Conservation (phyloP, 2,329 filamentous ascomycete species). For the Paecilomyces fulvus region DNA sequence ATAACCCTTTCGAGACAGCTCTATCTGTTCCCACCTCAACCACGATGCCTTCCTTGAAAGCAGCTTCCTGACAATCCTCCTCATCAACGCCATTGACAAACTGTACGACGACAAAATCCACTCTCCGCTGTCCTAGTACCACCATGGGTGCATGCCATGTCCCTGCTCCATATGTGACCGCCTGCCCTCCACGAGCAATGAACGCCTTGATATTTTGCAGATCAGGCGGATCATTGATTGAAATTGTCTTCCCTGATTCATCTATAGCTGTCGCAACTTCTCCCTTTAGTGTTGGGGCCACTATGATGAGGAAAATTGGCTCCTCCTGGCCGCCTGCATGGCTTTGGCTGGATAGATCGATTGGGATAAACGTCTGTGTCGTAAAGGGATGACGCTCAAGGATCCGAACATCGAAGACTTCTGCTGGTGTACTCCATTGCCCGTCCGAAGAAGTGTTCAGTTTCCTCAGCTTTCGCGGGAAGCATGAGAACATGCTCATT, state of each 20-base stretch:
- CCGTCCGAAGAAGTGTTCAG: slow-evolving; percentile 4
- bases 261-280: slow-evolving; percentile 26
- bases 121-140: slow-evolving; percentile 58
- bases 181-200: slow-evolving; percentile 66
- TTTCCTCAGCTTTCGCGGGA: slow-evolving; percentile 50
- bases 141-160: slow-evolving; percentile 98
- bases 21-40: slow-evolving; percentile 18
- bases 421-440: background rate
- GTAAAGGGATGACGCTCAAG: slow-evolving; percentile 92
- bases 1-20: background rate
- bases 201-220: slow-evolving; percentile 64
- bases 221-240: slow-evolving; percentile 56
- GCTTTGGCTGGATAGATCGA: slow-evolving; percentile 43
- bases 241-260: slow-evolving; percentile 16
- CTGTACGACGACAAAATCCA: slow-evolving; percentile 87
- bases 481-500: slow-evolving; percentile 87
- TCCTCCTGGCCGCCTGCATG: slow-evolving; percentile 17
- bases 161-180: slow-evolving; percentile 82
- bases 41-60: slow-evolving; percentile 33
- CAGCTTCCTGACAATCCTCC: slow-evolving; percentile 85
- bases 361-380: slow-evolving; percentile 82
- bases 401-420: slow-evolving; percentile 58
- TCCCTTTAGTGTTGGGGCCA: slow-evolving; percentile 64
- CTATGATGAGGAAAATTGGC: slow-evolving; percentile 67
- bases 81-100: slow-evolving; percentile 71